Evolutionary conservation across 305 asterid genomes (phyloP), one percentile per base, ranked within the genome.

Genomic region (Fraxinus ornus): DNA sequence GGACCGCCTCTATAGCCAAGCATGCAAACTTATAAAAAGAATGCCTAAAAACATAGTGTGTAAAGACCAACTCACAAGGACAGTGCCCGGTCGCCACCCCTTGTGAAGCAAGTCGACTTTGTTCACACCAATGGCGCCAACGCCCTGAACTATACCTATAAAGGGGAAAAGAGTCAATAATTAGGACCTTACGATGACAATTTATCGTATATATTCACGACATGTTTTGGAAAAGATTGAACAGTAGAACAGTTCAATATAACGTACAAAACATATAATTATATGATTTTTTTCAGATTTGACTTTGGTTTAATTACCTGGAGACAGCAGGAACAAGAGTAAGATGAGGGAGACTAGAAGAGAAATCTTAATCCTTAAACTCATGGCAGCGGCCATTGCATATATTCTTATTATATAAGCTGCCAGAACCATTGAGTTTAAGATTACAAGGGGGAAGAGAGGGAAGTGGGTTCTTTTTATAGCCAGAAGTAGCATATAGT

Each of bases 381-480:
- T 75, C 84, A 80, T 85, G 81, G 71, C 78, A 80, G 19, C 28
- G 70, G 37, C 17, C 75, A 68, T 68, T 68, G 36, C 30, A 68
- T 68, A 68, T 30, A 4, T 12, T 64, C 33, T 64, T 24, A 9
- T 22, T 64, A 64, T 57, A 57, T 17, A 3, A 62, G 13, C 35
- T 39, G 73, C 72, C 24, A 41, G 33, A 77, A 7, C 17, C 15
- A 12, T n/a, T 80, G 36, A 74, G 30, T 73, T 64, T 7, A 75
- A 82, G 77, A 37, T 80, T 35, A 4, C 55, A 47, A 39, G 82
- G 68, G 70, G 15, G 12, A 28, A 79, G 77, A 73, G 78, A 21
- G 80, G 32, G 75, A 73, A 21, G 24, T 47, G 10, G 41, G 78
- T 22, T 73, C 80, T 49, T 68, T 87, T 87, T 87, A 87, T 87